Conservation (phyloP, 768 basidiomycete species). For the Psilocybe tampanensis region DNA sequence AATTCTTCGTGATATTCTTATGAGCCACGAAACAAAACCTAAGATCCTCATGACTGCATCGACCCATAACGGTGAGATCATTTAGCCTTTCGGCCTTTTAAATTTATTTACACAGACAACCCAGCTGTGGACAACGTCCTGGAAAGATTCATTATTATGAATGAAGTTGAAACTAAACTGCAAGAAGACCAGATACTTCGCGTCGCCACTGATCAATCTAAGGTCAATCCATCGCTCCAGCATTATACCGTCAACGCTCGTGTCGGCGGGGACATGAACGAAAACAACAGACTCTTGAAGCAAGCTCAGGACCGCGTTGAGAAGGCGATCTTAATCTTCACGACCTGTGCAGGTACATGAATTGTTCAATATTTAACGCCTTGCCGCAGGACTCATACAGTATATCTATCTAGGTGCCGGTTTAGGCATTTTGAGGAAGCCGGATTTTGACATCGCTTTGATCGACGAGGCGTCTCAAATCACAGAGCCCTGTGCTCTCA, state of each 20-base stretch:
- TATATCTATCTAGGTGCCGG: conserved; percentile 45
- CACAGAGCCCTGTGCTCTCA: conserved; percentile 65
- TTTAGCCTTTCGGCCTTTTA: neutral
- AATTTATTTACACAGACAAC: neutral
- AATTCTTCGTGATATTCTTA: conserved; percentile 49
- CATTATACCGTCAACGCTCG: conserved; percentile 65
- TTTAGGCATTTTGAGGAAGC: conserved; percentile 55
- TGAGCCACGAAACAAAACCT: conserved; percentile 28
- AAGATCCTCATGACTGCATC: conserved; percentile 74
- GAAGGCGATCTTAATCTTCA: conserved; percentile 59
- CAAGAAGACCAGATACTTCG: conserved; percentile 61
- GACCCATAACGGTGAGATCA: conserved; percentile 62
- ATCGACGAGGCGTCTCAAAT: conserved; percentile 77
- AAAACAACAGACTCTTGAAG: conserved; percentile 57
- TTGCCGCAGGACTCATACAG: neutral
- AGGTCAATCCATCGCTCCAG: conserved; percentile 59
- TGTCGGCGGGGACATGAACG: conserved; percentile 63
- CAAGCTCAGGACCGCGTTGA: conserved; percentile 62
- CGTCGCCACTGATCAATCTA: conserved; percentile 65
- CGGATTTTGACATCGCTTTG: conserved; percentile 60
- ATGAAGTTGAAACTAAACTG: conserved; percentile 45
- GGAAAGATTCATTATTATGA: conserved; percentile 58
- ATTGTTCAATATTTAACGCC: neutral
- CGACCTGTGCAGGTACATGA: conserved; percentile 58
- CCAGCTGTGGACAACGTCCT: conserved; percentile 72